A percentile compares a stretch with the other conserved stretches of the same genome.
Conservation (phyloP, 2,329 filamentous ascomycete species). For the Penicillium sumatraense region DNA sequence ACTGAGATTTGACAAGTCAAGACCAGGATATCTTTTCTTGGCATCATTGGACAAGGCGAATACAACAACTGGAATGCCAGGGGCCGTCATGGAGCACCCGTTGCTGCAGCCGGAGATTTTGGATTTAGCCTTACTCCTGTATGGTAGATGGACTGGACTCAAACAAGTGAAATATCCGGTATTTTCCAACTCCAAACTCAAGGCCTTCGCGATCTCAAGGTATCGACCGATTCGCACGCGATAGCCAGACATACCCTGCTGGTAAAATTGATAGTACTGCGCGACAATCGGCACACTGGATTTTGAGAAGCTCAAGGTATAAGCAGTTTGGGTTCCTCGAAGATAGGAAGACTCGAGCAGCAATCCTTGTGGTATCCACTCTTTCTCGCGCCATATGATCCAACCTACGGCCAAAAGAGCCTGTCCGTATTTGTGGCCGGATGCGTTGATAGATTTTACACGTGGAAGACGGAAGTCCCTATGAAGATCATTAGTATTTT, state of each 20-base stretch:
- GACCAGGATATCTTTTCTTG: neutral
- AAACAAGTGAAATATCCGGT: constrained; percentile 6
- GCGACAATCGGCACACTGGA: constrained; percentile 68
- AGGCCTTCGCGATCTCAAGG: neutral
- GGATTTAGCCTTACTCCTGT: too few relatives aligned
- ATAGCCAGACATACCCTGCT: constrained; percentile 67
- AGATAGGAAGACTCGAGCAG: constrained; percentile 70
- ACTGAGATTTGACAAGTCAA: neutral
- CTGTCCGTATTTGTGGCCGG: constrained; percentile 44
- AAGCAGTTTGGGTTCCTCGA: constrained; percentile 48
- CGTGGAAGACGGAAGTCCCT: constrained; percentile 25
- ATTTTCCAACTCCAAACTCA: neutral
- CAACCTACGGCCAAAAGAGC: constrained; percentile 70
- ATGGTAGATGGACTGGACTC: neutral
- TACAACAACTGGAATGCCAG: neutral
- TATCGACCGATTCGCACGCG: constrained; percentile 25
- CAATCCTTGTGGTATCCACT: constrained; percentile 64
- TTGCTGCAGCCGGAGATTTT: neutral
- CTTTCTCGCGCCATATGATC: constrained; percentile 68
- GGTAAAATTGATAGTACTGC: constrained; percentile 71
- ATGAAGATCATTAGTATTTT: neutral
- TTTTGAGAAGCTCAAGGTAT: constrained; percentile 70
- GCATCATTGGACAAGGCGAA: neutral
- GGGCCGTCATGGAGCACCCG: neutral
- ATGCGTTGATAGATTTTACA: constrained; percentile 21